These are phyloP conservation scores for Sclerotinia glacialis DNA, from an alignment of 2,329 filamentous ascomycete genomes.

Conservation along the genomic window DNA sequence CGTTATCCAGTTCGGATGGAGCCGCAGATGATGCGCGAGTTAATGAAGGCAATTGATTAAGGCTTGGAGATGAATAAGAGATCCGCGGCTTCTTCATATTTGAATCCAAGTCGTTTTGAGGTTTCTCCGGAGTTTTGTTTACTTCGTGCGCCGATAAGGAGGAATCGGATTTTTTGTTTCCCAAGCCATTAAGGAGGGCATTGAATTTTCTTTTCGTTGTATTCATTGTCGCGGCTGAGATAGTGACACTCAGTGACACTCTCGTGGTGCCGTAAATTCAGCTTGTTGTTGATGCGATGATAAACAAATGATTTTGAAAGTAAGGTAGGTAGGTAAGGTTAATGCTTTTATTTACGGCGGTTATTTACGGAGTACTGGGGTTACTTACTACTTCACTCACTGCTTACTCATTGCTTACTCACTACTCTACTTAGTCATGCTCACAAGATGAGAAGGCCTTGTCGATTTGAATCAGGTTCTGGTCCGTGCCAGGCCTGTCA, in stretches of 20 bases:
- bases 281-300: neutral
- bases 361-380: neutral
- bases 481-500: constrained; percentile 5
- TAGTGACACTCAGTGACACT: constrained; percentile 2
- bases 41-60: constrained; percentile 16
- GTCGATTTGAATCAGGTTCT: neutral
- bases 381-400: too few relatives aligned
- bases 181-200: constrained; percentile 65
- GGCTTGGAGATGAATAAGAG: constrained; percentile 25
- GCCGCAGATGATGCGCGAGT: constrained; percentile 21
- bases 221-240: constrained; percentile 51
- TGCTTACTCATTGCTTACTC: too few relatives aligned
- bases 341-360: constrained; percentile 1
- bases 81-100: constrained; percentile 38
- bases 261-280: neutral
- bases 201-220: constrained; percentile 84
- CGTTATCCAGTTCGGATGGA: constrained; percentile 19
- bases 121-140: constrained; percentile 42
- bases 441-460: neutral
- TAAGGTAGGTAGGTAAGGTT: too few relatives aligned
- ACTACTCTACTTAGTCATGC: neutral
- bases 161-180: constrained; percentile 45
- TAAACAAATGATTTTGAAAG: neutral
- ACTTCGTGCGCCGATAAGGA: constrained; percentile 42
- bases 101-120: constrained; percentile 29